Evolutionary conservation across 2,329 filamentous ascomycete species (phyloP), one percentile per base, ranked within the genome.

Genomic region (Stylonectria norvegica): DNA sequence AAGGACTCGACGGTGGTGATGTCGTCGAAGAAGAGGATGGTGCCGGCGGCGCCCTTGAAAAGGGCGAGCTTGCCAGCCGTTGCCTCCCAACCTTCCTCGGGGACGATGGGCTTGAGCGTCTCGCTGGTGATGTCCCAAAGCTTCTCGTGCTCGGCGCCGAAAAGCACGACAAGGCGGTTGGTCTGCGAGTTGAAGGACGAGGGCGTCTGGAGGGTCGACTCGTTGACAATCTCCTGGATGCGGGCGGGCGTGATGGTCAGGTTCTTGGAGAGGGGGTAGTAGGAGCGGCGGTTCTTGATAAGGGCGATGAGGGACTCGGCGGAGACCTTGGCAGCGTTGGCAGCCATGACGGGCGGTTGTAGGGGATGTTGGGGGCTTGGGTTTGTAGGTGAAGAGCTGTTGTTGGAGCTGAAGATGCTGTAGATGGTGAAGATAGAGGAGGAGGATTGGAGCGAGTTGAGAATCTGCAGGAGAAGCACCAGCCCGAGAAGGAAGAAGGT

Each of bases 121-220:
- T 83, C 79, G 45, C 71, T 66, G 40, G 81, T 75, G 44, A 89
- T 73, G 62, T 88, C 83, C 91, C 90, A 96, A 55, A 95, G 80
- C 70, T 86, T 85, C 57, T 89, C 82, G 72, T 96, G 90, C 66
- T 95, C 86, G 47, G 77, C 78, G 58, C 85, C 83, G 58, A 93
- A 75, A 39, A 96, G 79, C 36, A 95, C 77, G 34, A 95, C 77
- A 43, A 85, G 69, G 44, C 90, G 83, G 52, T 86, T 85, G 53
- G 81, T 81, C 72, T 95, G 90, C 29, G 81, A 86, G 80, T 96
- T 95, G 83, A 95, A 96, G 50, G 83, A 81, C 37, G 79, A 85
- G 29, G 90, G 90, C 2, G 84, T 75, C 63, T 89, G 74, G 44
- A 79, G 71, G 52, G 93, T 71, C 39, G 80, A 73, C 52, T 79